Evolutionary conservation across 2,329 filamentous ascomycete species (phyloP), one percentile per base, ranked within the genome.

Genomic region (Cytospora leucostoma): DNA sequence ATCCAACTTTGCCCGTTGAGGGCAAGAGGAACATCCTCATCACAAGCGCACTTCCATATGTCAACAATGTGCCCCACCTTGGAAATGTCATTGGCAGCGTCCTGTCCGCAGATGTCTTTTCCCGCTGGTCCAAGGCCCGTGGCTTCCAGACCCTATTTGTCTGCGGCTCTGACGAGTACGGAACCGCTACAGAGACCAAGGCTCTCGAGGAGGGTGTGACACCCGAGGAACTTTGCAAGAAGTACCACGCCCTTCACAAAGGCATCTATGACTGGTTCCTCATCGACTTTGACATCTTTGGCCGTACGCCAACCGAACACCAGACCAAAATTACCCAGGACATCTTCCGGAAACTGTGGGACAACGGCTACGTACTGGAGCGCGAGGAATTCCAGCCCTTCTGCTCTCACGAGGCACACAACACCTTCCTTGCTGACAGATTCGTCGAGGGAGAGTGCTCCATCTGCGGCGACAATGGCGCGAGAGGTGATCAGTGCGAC

Each of bases 261-360:
- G 91, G 90, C 56, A 90, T 97, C 68, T 98, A 98, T 77, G 86
- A 96, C 75, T 97, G 94, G 92, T 99, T 99, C 79, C 87, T 93
- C 73, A 94, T 98, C 72, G 88, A 85, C 64, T 98, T 98, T 74
- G 94, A 98, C 78, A 89, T 93, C 76, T 99, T 98, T 74, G 95
- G 93, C 67, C 89, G 93, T 65, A 98, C 95, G 6, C 92, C 93
- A 3, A 98, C 94, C 19, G 78, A 85, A 61, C 86, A 95, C 71
- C 95, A 98, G 77, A 97, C 93, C 27, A 86, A 92, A 69, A 98
- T 99, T 70, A 91, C 93, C 11, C 95, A 98, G 77, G 87, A 91
- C 67, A 93, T 98, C 68, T 98, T 98, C 77, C 80, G 82, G 62
- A 88, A 93, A 74, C 85, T 99, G n/a, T 84, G 93, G 78, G 84